These are phyloP conservation scores for Zopfia rhizophila DNA, from an alignment of 2,329 filamentous ascomycete genomes.

Conservation along the genomic window DNA sequence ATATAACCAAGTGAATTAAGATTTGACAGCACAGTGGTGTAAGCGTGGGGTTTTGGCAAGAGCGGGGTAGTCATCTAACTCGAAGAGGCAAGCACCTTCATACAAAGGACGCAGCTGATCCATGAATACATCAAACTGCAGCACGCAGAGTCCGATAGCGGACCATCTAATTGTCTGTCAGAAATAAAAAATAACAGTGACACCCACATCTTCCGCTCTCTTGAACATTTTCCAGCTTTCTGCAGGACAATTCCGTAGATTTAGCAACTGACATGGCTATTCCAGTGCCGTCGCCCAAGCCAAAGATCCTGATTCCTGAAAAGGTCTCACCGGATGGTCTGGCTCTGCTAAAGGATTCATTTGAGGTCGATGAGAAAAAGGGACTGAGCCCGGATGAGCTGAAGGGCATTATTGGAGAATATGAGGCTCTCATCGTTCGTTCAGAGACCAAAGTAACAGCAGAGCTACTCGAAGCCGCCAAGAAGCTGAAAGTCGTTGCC, in stretches of 20 bases:
- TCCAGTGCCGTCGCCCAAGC: conserved; percentile 39
- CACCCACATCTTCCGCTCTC: neutral
- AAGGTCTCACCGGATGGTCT: conserved; percentile 84
- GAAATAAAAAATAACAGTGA: conserved; percentile 21
- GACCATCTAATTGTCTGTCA: conserved; percentile 21
- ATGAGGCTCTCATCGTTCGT: conserved; percentile 81
- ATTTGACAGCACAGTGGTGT: conserved; percentile 28
- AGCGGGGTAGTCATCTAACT: conserved; percentile 43
- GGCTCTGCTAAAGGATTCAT: conserved; percentile 71
- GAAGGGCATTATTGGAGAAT: conserved; percentile 72
- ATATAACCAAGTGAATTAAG: too few species aligned
- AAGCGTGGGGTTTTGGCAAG: conserved; percentile 42
- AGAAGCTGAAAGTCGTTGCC: conserved; percentile 79
- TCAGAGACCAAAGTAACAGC: conserved; percentile 85
- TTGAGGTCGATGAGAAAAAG: conserved; percentile 75
- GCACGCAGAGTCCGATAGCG: conserved; percentile 38
- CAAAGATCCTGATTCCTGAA: conserved; percentile 77
- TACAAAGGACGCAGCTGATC: conserved; percentile 38
- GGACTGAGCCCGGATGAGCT: conserved; percentile 72
- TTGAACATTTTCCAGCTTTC: too few species aligned
- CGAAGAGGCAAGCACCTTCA: conserved; percentile 31
- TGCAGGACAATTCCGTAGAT: too few species aligned
- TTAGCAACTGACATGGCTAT: conserved; percentile 44
- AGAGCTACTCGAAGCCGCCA: conserved; percentile 71
- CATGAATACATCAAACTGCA: conserved; percentile 18